These are phyloP conservation scores for Plicaturopsis crispa DNA, from an alignment of 768 basidiomycete species.

Conservation along the genomic window DNA sequence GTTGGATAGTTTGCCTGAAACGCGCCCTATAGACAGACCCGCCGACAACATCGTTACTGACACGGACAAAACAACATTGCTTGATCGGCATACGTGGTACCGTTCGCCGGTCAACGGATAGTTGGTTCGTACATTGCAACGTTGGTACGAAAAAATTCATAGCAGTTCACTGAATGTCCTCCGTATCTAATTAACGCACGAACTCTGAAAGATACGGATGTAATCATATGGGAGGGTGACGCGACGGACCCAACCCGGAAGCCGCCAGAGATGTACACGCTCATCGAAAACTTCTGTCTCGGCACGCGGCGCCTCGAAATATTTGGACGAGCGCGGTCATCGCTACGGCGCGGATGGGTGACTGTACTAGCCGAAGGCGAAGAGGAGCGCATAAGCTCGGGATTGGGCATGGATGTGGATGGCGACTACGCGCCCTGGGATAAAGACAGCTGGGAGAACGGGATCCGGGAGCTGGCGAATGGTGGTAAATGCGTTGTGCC, in stretches of 20 bases:
- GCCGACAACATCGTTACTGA: constrained; percentile 79
- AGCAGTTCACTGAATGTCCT: constrained; percentile 21
- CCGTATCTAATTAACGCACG: constrained; percentile 7
- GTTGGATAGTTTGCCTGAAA: constrained; percentile 6
- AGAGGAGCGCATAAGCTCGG: constrained; percentile 39
- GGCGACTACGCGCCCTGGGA: constrained; percentile 46
- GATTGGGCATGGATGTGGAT: constrained; percentile 18
- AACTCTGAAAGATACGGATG: constrained; percentile 71
- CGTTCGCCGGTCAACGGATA: constrained; percentile 88
- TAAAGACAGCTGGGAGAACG: constrained; percentile 57
- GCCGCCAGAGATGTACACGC: constrained; percentile 92
- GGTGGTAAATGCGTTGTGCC: constrained; percentile 61
- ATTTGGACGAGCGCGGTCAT: constrained; percentile 65
- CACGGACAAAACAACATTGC: constrained; percentile 92
- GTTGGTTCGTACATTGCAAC: constrained; percentile 97
- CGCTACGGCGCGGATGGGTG: constrained; percentile 85
- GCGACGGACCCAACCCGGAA: constrained; percentile 73
- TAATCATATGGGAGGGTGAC: constrained; percentile 95
- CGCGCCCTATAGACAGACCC: constrained; percentile 57
- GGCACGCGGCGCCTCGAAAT: constrained; percentile 88
- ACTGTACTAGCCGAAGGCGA: constrained; percentile 68
- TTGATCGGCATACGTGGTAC: constrained; percentile 97
- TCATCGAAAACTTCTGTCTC: constrained; percentile 97
- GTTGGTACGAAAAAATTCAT: too few relatives aligned
- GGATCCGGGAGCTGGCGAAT: constrained; percentile 41